Conservation (phyloP, 495 filamentous ascomycete genomes). For the Aspergillus kassunensis region DNA sequence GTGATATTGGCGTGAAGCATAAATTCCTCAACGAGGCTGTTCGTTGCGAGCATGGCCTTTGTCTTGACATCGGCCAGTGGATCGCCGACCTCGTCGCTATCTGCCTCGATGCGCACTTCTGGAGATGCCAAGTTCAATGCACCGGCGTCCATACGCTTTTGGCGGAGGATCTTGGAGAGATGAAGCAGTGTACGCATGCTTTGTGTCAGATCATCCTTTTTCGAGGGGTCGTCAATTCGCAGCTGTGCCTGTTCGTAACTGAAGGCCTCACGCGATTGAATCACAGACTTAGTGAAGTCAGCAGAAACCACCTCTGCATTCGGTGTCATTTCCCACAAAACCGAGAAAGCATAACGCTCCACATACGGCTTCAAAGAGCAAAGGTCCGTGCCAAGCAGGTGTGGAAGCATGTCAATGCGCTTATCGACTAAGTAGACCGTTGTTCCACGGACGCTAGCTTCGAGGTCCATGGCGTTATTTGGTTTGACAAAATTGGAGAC, state of each 20-base stretch:
- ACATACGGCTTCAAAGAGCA: constrained; percentile 98
- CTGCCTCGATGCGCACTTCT: constrained; percentile 89
- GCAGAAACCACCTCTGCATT: constrained; percentile 78
- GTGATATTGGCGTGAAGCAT: constrained; percentile 98
- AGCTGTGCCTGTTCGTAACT: constrained; percentile 95
- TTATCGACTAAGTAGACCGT: constrained; percentile 98
- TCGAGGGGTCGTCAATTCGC: constrained; percentile 81
- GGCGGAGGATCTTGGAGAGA: constrained; percentile 89
- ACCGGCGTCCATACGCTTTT: constrained; percentile 93
- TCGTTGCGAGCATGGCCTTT: constrained; percentile 89
- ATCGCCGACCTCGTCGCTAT: constrained; percentile 93
- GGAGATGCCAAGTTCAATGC: constrained; percentile 92
- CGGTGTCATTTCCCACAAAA: constrained; percentile 85
- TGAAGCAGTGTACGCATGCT: constrained; percentile 85
- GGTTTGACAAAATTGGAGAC: constrained; percentile 98
- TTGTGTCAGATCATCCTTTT: constrained; percentile 81
- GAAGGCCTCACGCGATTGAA: constrained; percentile 95
- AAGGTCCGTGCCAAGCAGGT: constrained; percentile 89
- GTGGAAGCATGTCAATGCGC: constrained; percentile 98
- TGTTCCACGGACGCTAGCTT: constrained; percentile 88
- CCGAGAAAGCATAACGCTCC: constrained; percentile 94
- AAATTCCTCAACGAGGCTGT: constrained; percentile 97
- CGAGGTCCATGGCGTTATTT: constrained; percentile 92
- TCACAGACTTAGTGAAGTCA: constrained; percentile 93
- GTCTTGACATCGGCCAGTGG: constrained; percentile 89